Conservation (phyloP, 345 rosid genomes). For the Zanthoxylum bungeanum region DNA sequence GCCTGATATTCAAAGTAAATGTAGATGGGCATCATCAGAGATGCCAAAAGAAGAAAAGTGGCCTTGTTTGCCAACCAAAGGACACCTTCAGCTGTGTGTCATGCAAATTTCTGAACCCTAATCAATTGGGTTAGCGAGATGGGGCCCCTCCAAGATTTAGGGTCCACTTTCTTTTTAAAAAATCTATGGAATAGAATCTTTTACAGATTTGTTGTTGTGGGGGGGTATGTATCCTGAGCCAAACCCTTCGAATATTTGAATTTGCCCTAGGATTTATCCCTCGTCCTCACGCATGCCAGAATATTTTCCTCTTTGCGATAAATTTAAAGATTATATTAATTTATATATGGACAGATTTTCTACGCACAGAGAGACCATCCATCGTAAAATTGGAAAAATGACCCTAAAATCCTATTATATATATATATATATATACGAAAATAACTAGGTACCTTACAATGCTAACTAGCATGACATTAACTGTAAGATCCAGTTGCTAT, state of each 20-base stretch:
- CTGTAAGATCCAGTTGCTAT: too few relatives aligned
- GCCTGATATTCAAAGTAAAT: neutral
- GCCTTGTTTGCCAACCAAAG: slow-evolving; percentile 8
- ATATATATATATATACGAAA: too few relatives aligned
- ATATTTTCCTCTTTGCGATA: too few relatives aligned
- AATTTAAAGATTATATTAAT: too few relatives aligned
- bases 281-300: too few relatives aligned
- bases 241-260: neutral
- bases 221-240: neutral
- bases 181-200: slow-evolving; percentile 13
- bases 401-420: too few relatives aligned
- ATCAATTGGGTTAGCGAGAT: neutral
- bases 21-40: slow-evolving; percentile 1
- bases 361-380: too few relatives aligned
- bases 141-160: slow-evolving; percentile 6
- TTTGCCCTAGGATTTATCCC: neutral
- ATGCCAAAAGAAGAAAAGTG: slow-evolving; percentile 2
- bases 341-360: too few relatives aligned
- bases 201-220: neutral
- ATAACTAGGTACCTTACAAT: too few relatives aligned
- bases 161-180: slow-evolving; percentile 5
- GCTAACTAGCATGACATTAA: too few relatives aligned
- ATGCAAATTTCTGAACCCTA: neutral
- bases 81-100: neutral
- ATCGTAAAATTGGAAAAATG: too few relatives aligned